A percentile compares a stretch with the other conserved stretches of the same genome.
Conservation (phyloP, 768 basidiomycete genomes). For the Auriculariales sp. region DNA sequence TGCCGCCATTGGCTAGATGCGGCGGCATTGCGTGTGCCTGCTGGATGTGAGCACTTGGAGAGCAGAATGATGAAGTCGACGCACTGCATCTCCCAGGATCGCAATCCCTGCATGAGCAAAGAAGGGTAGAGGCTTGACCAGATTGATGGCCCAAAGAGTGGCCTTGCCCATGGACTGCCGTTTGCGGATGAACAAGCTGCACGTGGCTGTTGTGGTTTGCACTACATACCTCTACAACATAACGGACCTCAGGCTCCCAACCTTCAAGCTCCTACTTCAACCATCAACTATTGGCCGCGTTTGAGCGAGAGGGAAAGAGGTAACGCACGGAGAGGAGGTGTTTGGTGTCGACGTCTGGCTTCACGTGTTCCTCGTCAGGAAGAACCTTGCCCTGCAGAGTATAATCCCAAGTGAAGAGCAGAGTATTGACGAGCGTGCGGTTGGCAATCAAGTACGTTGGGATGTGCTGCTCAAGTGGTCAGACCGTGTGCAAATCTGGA, state of each 20-base stretch:
- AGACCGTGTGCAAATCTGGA: too few relatives aligned
- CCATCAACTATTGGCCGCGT: neutral
- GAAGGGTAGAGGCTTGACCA: slow-evolving; percentile 23
- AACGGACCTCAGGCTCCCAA: neutral
- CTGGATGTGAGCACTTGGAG: neutral
- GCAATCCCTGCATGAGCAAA: slow-evolving; percentile 26
- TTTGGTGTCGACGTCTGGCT: neutral
- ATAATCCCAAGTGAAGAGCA: neutral
- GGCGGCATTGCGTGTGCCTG: slow-evolving; percentile 34
- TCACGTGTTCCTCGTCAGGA: neutral
- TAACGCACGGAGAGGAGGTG: neutral
- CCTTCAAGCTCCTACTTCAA: neutral
- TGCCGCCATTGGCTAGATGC: slow-evolving; percentile 32
- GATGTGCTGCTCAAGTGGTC: neutral
- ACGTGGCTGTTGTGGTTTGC: too few relatives aligned
- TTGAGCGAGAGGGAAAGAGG: neutral
- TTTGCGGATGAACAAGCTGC: neutral
- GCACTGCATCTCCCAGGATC: slow-evolving; percentile 35
- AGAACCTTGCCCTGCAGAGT: neutral
- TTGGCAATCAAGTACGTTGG: neutral
- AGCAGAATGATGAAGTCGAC: slow-evolving; percentile 6
- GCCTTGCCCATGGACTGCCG: slow-evolving; percentile 21
- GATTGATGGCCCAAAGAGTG: slow-evolving; percentile 29
- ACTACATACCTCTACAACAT: neutral
- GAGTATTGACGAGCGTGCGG: neutral